Evolutionary conservation across 2,329 filamentous ascomycete species (phyloP).

Genomic region (Fusarium oligoseptatum): DNA sequence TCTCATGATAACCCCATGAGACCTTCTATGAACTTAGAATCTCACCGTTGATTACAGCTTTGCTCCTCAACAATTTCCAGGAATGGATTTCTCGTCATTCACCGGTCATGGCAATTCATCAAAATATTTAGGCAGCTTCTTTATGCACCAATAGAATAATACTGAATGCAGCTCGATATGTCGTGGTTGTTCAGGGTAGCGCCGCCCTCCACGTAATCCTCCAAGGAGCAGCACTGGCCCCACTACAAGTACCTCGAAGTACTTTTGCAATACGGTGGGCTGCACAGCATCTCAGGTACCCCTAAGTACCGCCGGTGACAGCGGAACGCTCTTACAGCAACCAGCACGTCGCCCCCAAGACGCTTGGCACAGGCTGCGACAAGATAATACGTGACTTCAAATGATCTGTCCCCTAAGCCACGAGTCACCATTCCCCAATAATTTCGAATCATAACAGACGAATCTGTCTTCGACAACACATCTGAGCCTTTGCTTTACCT

Average conservation of each 20-base stretch:
- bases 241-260: constrained; percentile 18
- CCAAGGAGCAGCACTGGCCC: constrained; percentile 20
- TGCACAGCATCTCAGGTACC: neutral
- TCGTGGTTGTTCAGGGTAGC: constrained; percentile 25
- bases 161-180: neutral
- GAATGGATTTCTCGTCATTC: neutral
- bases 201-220: constrained; percentile 37
- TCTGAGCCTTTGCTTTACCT: neutral
- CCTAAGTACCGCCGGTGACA: neutral
- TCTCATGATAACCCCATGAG: constrained; percentile 20
- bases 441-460: constrained; percentile 10
- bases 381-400: constrained; percentile 37
- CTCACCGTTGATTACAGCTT: neutral
- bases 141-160: neutral
- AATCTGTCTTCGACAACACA: neutral
- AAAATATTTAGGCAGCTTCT: neutral
- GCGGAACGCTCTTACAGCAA: constrained; percentile 15
- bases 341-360: constrained; percentile 17
- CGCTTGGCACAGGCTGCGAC: constrained; percentile 40
- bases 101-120: neutral
- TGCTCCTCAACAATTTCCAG: neutral
- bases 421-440: constrained; percentile 26
- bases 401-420: constrained; percentile 43
- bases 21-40: neutral
- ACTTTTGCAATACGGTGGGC: neutral